Evolutionary conservation across 2,329 filamentous ascomycete species (phyloP).

Genomic region (Aspergillus tamarii): DNA sequence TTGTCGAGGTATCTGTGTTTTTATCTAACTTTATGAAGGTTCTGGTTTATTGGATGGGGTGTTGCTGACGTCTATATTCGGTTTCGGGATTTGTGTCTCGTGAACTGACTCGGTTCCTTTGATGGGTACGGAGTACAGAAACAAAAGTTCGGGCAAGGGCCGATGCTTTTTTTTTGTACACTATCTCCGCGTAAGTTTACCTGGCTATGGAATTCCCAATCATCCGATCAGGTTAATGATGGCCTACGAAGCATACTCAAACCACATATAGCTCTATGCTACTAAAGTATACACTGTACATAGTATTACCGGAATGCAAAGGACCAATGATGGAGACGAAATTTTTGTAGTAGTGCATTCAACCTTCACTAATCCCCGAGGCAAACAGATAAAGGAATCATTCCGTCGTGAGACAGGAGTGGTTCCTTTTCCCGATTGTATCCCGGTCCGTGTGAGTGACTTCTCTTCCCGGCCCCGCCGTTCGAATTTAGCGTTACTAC

Average conservation of each 20-base stretch:
- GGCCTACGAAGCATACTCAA: neutral
- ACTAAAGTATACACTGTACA: neutral
- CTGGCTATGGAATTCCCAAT: neutral
- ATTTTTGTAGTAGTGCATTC: neutral
- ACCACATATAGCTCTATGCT: neutral
- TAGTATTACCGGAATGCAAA: neutral
- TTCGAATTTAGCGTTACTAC: neutral
- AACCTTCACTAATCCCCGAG: neutral
- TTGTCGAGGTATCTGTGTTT: too few species aligned
- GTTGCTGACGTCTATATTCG: too few species aligned
- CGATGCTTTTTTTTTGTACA: neutral
- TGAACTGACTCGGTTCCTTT: neutral
- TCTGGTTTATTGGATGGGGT: too few species aligned
- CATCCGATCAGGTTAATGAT: neutral
- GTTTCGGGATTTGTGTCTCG: too few species aligned
- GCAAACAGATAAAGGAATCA: neutral
- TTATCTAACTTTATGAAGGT: too few species aligned
- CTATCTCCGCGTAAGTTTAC: neutral
- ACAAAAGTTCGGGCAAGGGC: neutral
- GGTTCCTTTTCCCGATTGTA: constrained; percentile 1
- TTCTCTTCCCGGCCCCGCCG: constrained; percentile 1
- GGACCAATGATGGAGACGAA: neutral
- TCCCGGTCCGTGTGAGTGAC: neutral
- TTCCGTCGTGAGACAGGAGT: neutral
- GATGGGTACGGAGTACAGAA: too few species aligned